Evolutionary conservation across 371 early-diverging fungal species (phyloP).

Genomic region (Smittium mucronatum): DNA sequence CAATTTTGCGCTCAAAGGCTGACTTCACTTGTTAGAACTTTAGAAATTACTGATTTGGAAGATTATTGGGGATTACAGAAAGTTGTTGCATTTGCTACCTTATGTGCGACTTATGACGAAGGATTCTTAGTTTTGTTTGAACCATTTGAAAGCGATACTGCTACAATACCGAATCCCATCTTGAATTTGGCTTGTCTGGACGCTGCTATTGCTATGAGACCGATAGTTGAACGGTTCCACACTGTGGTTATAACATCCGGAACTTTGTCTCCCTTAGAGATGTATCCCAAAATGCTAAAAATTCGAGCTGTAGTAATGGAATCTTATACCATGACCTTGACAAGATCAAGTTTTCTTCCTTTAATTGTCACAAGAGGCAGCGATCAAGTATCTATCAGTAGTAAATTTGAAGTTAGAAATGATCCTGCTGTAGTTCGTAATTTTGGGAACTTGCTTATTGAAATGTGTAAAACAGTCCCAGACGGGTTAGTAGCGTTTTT

Average conservation of each 20-base stretch:
- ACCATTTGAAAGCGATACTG: slow-evolving; percentile 89
- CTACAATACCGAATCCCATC: slow-evolving; percentile 89
- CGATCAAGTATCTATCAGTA: slow-evolving; percentile 93
- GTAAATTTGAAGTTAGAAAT: slow-evolving; percentile 94
- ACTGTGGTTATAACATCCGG: slow-evolving; percentile 99
- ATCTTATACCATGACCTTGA: slow-evolving; percentile 89
- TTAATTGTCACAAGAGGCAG: slow-evolving; percentile 95
- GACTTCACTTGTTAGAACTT: slow-evolving; percentile 70
- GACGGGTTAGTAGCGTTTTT: slow-evolving; percentile 99
- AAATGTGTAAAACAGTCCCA: slow-evolving; percentile 88
- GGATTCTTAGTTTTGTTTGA: slow-evolving; percentile 96
- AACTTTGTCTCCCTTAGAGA: slow-evolving; percentile 95
- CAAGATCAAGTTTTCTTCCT: slow-evolving; percentile 88
- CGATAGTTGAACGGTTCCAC: slow-evolving; percentile 90
- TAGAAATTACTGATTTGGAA: slow-evolving; percentile 83
- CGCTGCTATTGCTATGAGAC: slow-evolving; percentile 93
- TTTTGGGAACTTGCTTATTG: slow-evolving; percentile 95
- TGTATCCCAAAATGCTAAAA: slow-evolving; percentile 96
- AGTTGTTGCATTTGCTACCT: slow-evolving; percentile 91
- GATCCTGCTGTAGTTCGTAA: slow-evolving; percentile 99
- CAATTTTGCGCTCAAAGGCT: slow-evolving; percentile 91
- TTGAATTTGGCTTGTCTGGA: slow-evolving; percentile 92
- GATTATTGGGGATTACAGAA: slow-evolving; percentile 70
- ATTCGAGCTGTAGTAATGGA: slow-evolving; percentile 75
- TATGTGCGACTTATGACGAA: slow-evolving; percentile 91